A percentile compares a stretch with the other conserved stretches of the same genome.
Conservation (phyloP, 2,329 filamentous ascomycete genomes). For the Capronia epimyces region DNA sequence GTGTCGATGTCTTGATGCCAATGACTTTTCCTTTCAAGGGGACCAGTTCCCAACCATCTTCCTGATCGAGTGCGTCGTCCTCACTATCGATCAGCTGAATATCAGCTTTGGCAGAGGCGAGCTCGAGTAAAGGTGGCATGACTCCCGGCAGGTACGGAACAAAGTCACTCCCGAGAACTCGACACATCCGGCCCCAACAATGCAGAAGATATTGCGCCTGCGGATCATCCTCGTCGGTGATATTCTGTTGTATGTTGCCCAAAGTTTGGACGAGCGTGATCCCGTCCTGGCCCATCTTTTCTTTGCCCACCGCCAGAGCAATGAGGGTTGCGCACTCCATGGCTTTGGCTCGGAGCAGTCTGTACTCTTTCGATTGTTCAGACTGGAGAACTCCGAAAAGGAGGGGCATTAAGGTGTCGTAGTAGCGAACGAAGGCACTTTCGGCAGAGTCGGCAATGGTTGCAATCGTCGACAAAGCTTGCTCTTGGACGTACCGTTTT, state of each 20-base stretch:
- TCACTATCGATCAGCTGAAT: slow-evolving; percentile 95
- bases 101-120: slow-evolving; percentile 92
- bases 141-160: slow-evolving; percentile 86
- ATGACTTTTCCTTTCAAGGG: slow-evolving; percentile 97
- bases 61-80: slow-evolving; percentile 84
- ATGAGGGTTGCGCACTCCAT: slow-evolving; percentile 99
- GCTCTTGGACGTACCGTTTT: slow-evolving; percentile 95
- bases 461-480: slow-evolving; percentile 93
- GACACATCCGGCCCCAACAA: slow-evolving; percentile 98
- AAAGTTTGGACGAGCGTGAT: slow-evolving; percentile 81
- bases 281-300: slow-evolving; percentile 82
- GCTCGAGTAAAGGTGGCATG: slow-evolving; percentile 85
- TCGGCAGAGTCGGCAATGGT: slow-evolving; percentile 98
- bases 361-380: slow-evolving; percentile 89
- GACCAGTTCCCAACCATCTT: slow-evolving; percentile 95
- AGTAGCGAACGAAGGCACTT: slow-evolving; percentile 89
- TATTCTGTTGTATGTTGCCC: slow-evolving; percentile 75
- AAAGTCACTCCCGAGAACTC: slow-evolving; percentile 84
- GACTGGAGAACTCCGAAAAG: slow-evolving; percentile 83
- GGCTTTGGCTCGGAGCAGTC: slow-evolving; percentile 86
- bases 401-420: slow-evolving; percentile 90
- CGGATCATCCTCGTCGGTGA: slow-evolving; percentile 87
- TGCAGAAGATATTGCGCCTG: slow-evolving; percentile 96
- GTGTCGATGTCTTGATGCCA: slow-evolving; percentile 90
- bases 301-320: slow-evolving; percentile 84